A percentile compares a stretch with the other conserved stretches of the same genome.
Conservation (phyloP, 1,284 basidiomycete genomes). For the Ceratobasidium sp. region DNA sequence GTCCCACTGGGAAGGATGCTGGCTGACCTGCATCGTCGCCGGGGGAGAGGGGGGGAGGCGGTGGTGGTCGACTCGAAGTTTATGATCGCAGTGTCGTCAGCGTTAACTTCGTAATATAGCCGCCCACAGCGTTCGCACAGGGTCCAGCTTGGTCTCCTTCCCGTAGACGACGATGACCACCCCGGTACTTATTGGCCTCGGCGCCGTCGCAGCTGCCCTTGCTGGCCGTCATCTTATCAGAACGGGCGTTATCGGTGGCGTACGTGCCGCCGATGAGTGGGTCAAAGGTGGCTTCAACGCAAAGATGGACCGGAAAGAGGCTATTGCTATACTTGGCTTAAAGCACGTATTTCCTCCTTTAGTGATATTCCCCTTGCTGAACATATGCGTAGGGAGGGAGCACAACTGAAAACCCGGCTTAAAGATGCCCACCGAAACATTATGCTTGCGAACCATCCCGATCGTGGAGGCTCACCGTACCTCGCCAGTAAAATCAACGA, state of each 20-base stretch:
- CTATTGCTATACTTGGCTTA: slow-evolving; percentile 90
- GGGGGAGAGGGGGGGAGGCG: neutral
- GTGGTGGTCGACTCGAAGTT: slow-evolving; percentile 26
- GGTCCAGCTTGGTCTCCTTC: neutral
- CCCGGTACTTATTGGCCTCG: slow-evolving; percentile 80
- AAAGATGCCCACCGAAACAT: slow-evolving; percentile 93
- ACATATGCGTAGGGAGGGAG: slow-evolving; percentile 72
- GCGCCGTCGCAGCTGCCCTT: slow-evolving; percentile 83
- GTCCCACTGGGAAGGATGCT: slow-evolving; percentile 33
- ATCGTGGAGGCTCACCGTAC: slow-evolving; percentile 95
- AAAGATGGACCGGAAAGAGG: slow-evolving; percentile 97
- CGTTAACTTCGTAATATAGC: slow-evolving; percentile 19
- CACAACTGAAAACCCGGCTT: slow-evolving; percentile 75
- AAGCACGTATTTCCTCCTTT: slow-evolving; percentile 70
- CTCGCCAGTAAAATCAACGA: slow-evolving; percentile 98
- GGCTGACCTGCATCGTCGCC: slow-evolving; percentile 23
- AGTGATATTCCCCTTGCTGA: slow-evolving; percentile 1
- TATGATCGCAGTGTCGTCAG: slow-evolving; percentile 7
- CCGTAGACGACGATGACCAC: slow-evolving; percentile 62
- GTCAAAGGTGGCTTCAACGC: slow-evolving; percentile 93
- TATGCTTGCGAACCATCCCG: slow-evolving; percentile 97
- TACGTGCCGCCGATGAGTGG: slow-evolving; percentile 81
- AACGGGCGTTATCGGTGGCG: slow-evolving; percentile 65
- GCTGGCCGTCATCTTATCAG: slow-evolving; percentile 78
- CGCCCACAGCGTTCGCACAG: slow-evolving; percentile 25